Evolutionary conservation across 257 asterid genomes (phyloP).

Genomic region (Ehretia macrophylla): DNA sequence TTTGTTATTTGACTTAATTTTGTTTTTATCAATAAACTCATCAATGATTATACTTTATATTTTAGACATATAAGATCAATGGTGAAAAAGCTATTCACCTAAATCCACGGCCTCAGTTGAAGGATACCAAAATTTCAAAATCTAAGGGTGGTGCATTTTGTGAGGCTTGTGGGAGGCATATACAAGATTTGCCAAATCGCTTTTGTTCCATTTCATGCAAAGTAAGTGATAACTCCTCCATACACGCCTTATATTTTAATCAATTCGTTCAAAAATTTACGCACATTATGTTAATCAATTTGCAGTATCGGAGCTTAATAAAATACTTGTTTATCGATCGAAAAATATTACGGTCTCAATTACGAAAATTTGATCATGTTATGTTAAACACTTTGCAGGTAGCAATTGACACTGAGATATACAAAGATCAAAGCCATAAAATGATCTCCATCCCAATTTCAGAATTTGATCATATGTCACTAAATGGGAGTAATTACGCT

Average conservation of each 20-base stretch:
- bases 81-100: conserved; percentile 78
- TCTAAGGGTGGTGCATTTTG: conserved; percentile 46
- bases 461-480: conserved; percentile 11
- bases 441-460: conserved; percentile 14
- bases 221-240: conserved; percentile 25
- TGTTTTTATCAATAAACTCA: not conserved
- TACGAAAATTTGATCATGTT: not conserved
- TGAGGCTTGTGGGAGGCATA: conserved; percentile 62
- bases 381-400: conserved; percentile 24
- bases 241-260: too few species aligned
- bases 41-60: not conserved
- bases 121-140: conserved; percentile 44
- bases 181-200: conserved; percentile 63
- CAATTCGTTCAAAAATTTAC: too few species aligned
- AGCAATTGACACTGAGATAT: conserved; percentile 21
- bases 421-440: conserved; percentile 14
- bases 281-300: too few species aligned
- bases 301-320: too few species aligned
- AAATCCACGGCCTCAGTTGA: conserved; percentile 64
- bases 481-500: conserved; percentile 1
- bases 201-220: conserved; percentile 85
- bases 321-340: not conserved
- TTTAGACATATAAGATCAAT: conserved; percentile 69
- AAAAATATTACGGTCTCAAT: not conserved
- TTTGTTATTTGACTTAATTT: not conserved